phyloP scores from a whole-genome alignment of 2,329 filamentous ascomycete species.

The Sporothrix protearum region DNA sequence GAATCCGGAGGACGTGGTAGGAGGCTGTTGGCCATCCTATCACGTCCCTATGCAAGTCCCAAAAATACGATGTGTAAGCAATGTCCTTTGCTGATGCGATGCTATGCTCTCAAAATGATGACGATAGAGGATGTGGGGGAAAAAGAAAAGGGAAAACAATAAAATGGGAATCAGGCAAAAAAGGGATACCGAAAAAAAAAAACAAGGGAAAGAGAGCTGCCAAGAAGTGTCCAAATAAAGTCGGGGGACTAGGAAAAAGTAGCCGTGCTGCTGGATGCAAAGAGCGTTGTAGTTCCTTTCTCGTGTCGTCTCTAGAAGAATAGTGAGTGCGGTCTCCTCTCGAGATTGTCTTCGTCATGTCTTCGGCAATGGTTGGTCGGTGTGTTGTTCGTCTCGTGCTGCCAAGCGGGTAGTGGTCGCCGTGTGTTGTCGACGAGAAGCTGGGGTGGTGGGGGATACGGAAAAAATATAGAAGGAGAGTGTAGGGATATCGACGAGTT shows the following conservation, averaged over 20 bases:
- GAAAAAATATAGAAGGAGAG: neutral
- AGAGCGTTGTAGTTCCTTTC: neutral
- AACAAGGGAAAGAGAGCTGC: neutral
- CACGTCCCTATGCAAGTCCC: slow-evolving; percentile 13
- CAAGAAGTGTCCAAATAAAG: neutral
- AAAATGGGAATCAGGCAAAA: slow-evolving; percentile 15
- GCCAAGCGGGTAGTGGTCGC: slow-evolving; percentile 1
- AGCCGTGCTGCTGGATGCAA: neutral
- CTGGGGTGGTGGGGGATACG: neutral
- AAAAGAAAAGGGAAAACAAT: neutral
- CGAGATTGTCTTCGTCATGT: slow-evolving; percentile 19
- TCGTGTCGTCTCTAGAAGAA: neutral
- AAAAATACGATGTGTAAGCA: slow-evolving; percentile 9
- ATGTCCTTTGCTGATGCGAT: slow-evolving; percentile 7
- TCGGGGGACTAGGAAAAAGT: neutral
- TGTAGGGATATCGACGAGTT: neutral
- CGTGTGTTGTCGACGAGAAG: slow-evolving; percentile 1
- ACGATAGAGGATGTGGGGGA: neutral
- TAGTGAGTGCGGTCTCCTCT: neutral
- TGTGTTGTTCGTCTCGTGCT: neutral
- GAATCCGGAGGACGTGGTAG: slow-evolving; percentile 2
- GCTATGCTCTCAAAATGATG: slow-evolving; percentile 8
- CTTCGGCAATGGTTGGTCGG: slow-evolving; percentile 23
- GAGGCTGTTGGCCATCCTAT: neutral
- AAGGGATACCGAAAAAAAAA: slow-evolving; percentile 17